phyloP scores from a whole-genome alignment of 2,329 filamentous ascomycete species.

The Fusarium praegraminearum region DNA sequence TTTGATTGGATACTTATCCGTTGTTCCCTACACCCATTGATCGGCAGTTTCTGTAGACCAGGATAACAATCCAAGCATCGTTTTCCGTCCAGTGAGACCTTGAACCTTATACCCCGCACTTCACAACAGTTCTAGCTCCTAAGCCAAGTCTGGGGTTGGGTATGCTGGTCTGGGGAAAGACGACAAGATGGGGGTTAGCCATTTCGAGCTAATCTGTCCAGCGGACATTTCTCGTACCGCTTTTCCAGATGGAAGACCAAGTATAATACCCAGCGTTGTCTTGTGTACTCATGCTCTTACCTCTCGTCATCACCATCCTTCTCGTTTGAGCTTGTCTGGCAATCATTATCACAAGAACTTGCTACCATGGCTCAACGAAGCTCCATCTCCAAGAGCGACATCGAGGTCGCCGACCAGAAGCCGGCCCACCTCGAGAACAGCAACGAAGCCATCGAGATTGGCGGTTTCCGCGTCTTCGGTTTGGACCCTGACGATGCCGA shows the following conservation, averaged over 20 bases:
- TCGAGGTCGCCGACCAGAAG: conserved; percentile 34
- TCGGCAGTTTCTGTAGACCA: background rate
- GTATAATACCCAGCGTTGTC: conserved; percentile 37
- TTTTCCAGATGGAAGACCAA: conserved; percentile 13
- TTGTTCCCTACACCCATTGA: background rate
- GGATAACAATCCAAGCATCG: conserved; percentile 6
- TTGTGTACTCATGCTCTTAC: background rate
- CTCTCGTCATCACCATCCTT: background rate
- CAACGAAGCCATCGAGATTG: conserved; percentile 38
- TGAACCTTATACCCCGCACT: conserved; percentile 37
- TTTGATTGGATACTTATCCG: conserved; percentile 35
- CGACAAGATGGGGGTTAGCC: background rate
- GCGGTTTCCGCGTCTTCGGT: conserved; percentile 40
- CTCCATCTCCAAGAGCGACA: conserved; percentile 44
- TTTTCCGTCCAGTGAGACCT: conserved; percentile 37
- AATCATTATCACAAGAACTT: background rate
- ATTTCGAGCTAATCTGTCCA: conserved; percentile 11
- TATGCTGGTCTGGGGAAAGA: conserved; percentile 29
- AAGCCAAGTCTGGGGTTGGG: conserved; percentile 37
- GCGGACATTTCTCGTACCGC: conserved; percentile 5
- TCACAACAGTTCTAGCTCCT: conserved; percentile 15
- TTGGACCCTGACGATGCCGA: conserved; percentile 41
- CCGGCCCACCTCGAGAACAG: conserved; percentile 32
- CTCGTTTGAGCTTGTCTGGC: background rate
- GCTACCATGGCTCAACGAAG: conserved; percentile 33